Evolutionary conservation across 2,329 filamentous ascomycete genomes (phyloP).

Genomic region (Penicillium vulpinum): DNA sequence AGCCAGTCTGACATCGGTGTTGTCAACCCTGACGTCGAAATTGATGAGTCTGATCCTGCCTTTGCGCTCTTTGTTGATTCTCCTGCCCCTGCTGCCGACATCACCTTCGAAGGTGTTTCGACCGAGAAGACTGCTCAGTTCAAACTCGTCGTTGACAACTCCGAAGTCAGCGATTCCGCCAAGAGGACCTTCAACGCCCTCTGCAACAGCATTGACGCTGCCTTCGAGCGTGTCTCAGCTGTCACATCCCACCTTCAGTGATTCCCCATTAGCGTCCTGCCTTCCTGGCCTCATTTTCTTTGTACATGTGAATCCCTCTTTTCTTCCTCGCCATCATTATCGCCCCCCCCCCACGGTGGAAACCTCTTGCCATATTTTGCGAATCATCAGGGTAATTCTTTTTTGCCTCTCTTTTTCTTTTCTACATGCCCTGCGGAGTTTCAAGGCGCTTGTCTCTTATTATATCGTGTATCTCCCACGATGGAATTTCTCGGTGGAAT

Average conservation of each 20-base stretch:
- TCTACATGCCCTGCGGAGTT: constrained; percentile 17
- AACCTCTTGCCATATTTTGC: constrained; percentile 13
- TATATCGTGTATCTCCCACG: constrained; percentile 17
- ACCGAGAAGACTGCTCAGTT: constrained; percentile 66
- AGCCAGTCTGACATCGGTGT: constrained; percentile 21
- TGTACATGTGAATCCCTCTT: constrained; percentile 23
- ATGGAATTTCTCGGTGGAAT: constrained; percentile 18
- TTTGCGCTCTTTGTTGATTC: constrained; percentile 53
- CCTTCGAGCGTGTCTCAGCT: constrained; percentile 43
- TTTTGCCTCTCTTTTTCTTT: not conserved
- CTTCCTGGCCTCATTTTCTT: constrained; percentile 20
- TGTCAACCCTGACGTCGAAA: constrained; percentile 46
- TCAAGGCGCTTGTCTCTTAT: constrained; percentile 19
- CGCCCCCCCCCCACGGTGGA: constrained; percentile 17
- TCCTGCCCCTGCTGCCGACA: constrained; percentile 40
- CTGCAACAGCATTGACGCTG: constrained; percentile 44
- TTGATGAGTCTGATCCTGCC: constrained; percentile 56
- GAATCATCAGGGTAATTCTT: constrained; percentile 7
- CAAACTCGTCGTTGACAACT: constrained; percentile 60
- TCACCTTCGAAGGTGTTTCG: constrained; percentile 54
- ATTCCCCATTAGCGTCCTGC: constrained; percentile 32
- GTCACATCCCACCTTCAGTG: constrained; percentile 43
- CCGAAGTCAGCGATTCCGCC: constrained; percentile 27
- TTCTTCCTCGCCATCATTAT: constrained; percentile 10
- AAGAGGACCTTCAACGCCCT: constrained; percentile 38